Evolutionary conservation across 139 green algal species (phyloP).

Genomic region (Chlamydomonas sp.): DNA sequence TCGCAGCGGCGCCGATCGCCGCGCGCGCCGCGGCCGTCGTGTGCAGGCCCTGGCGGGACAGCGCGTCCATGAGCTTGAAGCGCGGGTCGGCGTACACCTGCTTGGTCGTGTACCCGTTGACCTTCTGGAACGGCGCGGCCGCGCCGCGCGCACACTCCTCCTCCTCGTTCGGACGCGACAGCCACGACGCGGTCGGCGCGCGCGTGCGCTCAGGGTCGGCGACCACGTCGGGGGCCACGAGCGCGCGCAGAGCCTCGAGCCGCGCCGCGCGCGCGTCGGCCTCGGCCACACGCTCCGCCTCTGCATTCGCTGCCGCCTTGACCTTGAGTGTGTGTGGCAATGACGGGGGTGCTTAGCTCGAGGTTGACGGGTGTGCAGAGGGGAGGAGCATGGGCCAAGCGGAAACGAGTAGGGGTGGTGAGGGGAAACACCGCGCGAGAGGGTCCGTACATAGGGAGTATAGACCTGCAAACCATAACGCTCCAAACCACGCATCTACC

Average conservation of each 20-base stretch:
- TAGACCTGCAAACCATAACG: not conserved
- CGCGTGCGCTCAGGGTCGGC: slow-evolving; percentile 21
- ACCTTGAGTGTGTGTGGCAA: no score
- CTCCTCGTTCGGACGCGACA: not conserved
- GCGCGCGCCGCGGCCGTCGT: slow-evolving; percentile 20
- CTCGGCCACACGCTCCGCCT: not conserved
- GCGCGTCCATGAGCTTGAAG: slow-evolving; percentile 26
- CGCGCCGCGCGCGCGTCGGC: slow-evolving; percentile 2
- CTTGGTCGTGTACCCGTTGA: slow-evolving; percentile 29
- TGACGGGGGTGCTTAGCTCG: no score
- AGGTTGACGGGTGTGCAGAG: not conserved
- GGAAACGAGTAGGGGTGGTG: not conserved
- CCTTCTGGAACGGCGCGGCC: slow-evolving; percentile 18
- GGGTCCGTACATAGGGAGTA: no score
- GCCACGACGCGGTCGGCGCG: slow-evolving; percentile 11
- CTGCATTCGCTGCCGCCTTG: not conserved
- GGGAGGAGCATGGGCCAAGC: not conserved
- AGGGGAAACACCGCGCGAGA: not conserved
- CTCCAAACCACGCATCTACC: not conserved
- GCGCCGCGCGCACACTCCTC: slow-evolving; percentile 5
- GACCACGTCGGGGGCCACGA: slow-evolving; percentile 27
- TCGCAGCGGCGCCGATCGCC: slow-evolving; percentile 11
- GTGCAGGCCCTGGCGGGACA: slow-evolving; percentile 20
- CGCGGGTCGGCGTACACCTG: slow-evolving; percentile 29
- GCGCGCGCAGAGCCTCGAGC: slow-evolving; percentile 17